These are phyloP conservation scores for Tylopilus sp. DNA, from an alignment of 1,284 basidiomycete species.

Conservation along the genomic window DNA sequence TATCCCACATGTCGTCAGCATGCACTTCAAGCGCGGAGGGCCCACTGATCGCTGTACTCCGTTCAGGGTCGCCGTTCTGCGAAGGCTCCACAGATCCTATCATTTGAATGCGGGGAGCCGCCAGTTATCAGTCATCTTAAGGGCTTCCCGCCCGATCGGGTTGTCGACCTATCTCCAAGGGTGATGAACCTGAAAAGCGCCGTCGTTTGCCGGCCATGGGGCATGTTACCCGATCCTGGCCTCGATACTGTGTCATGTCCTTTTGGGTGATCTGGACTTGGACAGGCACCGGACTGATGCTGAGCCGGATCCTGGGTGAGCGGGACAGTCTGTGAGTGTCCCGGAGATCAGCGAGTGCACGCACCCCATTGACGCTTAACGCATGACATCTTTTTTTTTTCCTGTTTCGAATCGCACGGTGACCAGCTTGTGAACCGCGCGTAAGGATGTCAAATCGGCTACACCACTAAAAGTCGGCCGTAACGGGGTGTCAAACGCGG, in stretches of 20 bases:
- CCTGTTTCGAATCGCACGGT: not conserved
- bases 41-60: constrained; percentile 4
- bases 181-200: not conserved
- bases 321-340: not conserved
- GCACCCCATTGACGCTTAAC: not conserved
- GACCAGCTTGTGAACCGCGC: not conserved
- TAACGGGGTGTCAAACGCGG: not conserved
- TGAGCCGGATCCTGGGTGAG: not conserved
- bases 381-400: not conserved
- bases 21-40: constrained; percentile 11
- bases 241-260: no score
- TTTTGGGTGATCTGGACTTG: not conserved
- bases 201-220: not conserved
- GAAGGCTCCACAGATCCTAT: constrained; percentile 1
- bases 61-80: constrained; percentile 8
- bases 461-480: constrained; percentile 5
- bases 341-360: not conserved
- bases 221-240: no score
- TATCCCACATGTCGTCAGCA: constrained; percentile 12
- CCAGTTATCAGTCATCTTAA: not conserved
- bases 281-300: not conserved
- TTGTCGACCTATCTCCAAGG: not conserved
- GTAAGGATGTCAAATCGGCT: constrained; percentile 6
- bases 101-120: constrained; percentile 1
- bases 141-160: constrained; percentile 2